A percentile compares a stretch with the other conserved stretches of the same genome.
Evolutionary conservation across 331 rosid genomes (phyloP).

Genomic region (Stylosanthes scabra): DNA sequence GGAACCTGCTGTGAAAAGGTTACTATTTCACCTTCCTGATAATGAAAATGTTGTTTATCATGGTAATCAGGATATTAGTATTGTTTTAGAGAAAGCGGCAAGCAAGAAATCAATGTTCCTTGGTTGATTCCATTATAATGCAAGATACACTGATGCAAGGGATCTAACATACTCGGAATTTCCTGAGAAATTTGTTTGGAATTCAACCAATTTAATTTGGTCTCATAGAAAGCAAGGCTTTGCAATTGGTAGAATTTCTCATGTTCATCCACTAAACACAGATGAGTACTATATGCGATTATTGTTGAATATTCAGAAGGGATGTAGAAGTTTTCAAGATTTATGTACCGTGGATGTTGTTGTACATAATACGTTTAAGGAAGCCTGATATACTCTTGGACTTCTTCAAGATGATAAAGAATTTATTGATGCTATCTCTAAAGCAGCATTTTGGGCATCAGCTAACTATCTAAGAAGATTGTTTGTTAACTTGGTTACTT

Average conservation of each 20-base stretch:
- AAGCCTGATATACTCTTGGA: neutral
- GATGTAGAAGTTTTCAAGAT: too few species aligned
- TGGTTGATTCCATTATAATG: neutral
- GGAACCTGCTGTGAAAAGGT: neutral
- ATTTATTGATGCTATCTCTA: neutral
- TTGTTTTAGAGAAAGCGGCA: neutral
- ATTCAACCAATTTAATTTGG: neutral
- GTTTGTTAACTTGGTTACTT: neutral
- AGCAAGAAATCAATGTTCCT: neutral
- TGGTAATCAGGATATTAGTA: too few species aligned
- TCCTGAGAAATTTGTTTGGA: neutral
- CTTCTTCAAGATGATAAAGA: neutral
- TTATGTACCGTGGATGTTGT: too few species aligned
- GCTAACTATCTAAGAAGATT: neutral
- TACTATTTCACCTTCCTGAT: neutral
- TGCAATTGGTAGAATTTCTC: neutral
- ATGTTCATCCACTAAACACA: neutral
- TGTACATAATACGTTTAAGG: neutral
- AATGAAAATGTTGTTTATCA: too few species aligned
- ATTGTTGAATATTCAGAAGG: neutral
- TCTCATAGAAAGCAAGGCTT: neutral
- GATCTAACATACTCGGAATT: neutral
- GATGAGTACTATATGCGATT: neutral
- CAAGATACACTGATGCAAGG: neutral
- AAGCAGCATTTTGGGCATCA: neutral